Percentiles rank a stretch among this genome's conserved stretches.
Evolutionary conservation across 192 early-diverging fungal species (phyloP).

Genomic region (Coemansia sp.): DNA sequence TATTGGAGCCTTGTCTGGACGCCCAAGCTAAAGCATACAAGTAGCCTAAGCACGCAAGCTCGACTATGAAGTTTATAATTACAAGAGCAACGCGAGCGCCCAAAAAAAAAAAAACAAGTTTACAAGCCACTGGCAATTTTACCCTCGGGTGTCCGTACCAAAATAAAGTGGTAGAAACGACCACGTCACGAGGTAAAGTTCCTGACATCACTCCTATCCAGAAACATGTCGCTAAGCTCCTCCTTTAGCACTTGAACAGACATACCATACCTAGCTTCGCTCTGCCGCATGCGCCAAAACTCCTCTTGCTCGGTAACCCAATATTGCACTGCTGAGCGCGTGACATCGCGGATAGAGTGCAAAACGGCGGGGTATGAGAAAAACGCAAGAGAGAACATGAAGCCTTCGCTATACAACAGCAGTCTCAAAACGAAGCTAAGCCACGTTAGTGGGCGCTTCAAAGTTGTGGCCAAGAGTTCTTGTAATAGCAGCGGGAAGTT

Average conservation of each 20-base stretch:
- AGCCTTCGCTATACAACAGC: conserved; percentile 41
- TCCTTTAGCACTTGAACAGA: not conserved
- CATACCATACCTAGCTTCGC: not conserved
- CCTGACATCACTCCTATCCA: conserved; percentile 29
- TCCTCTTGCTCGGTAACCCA: too few species aligned
- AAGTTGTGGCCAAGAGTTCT: conserved; percentile 39
- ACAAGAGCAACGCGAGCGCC: too few species aligned
- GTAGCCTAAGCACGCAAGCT: too few species aligned
- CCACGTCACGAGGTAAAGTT: conserved; percentile 47
- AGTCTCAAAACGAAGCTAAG: conserved; percentile 19
- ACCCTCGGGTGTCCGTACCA: conserved; percentile 25
- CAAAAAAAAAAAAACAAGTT: too few species aligned
- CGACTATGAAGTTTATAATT: too few species aligned
- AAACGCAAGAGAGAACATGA: conserved; percentile 42
- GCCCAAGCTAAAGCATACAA: too few species aligned
- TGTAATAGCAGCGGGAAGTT: conserved; percentile 46
- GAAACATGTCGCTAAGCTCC: conserved; percentile 4
- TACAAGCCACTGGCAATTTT: conserved; percentile 23
- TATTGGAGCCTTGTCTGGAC: too few species aligned
- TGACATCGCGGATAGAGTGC: too few species aligned
- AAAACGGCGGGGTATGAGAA: conserved; percentile 24
- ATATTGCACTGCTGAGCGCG: too few species aligned
- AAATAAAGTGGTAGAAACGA: conserved; percentile 36
- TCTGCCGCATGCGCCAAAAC: too few species aligned
- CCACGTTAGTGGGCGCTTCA: conserved; percentile 21